These are phyloP conservation scores for Botrytis elliptica DNA, from an alignment of 2,329 filamentous ascomycete genomes.

Conservation along the genomic window DNA sequence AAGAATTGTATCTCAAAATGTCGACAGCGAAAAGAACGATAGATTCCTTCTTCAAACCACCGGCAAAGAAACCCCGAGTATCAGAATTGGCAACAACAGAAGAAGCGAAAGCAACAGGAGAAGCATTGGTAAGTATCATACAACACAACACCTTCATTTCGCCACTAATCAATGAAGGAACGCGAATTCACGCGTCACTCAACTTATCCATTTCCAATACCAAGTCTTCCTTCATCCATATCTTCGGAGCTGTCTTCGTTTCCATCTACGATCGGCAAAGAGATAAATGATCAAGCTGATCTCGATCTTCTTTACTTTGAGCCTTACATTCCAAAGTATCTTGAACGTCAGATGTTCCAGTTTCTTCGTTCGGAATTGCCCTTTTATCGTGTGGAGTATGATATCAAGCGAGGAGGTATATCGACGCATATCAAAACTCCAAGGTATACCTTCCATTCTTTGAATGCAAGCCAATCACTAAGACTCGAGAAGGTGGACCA, in stretches of 20 bases:
- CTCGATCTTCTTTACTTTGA: constrained; percentile 75
- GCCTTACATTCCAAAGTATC: constrained; percentile 62
- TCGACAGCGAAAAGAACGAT: constrained; percentile 59
- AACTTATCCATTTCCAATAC: constrained; percentile 53
- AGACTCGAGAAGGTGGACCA: constrained; percentile 59
- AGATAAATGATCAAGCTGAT: constrained; percentile 65
- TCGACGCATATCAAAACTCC: constrained; percentile 60
- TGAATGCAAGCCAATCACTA: constrained; percentile 22
- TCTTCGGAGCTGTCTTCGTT: constrained; percentile 44
- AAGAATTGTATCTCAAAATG: constrained; percentile 25
- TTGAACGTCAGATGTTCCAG: constrained; percentile 61
- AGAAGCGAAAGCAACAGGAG: background rate
- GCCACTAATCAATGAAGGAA: constrained; percentile 21
- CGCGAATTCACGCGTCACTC: constrained; percentile 42
- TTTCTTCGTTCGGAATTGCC: constrained; percentile 70
- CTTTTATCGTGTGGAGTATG: constrained; percentile 75
- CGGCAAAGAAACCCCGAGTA: constrained; percentile 43
- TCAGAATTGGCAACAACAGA: constrained; percentile 21
- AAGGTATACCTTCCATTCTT: constrained; percentile 39
- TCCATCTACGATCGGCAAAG: constrained; percentile 52
- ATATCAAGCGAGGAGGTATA: constrained; percentile 63
- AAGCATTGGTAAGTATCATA: constrained; percentile 5
- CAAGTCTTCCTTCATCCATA: constrained; percentile 44
- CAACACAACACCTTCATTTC: background rate
- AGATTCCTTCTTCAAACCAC: constrained; percentile 64